These are phyloP conservation scores for Fusarium xylarioides DNA, from an alignment of 2,329 filamentous ascomycete genomes.

Conservation along the genomic window DNA sequence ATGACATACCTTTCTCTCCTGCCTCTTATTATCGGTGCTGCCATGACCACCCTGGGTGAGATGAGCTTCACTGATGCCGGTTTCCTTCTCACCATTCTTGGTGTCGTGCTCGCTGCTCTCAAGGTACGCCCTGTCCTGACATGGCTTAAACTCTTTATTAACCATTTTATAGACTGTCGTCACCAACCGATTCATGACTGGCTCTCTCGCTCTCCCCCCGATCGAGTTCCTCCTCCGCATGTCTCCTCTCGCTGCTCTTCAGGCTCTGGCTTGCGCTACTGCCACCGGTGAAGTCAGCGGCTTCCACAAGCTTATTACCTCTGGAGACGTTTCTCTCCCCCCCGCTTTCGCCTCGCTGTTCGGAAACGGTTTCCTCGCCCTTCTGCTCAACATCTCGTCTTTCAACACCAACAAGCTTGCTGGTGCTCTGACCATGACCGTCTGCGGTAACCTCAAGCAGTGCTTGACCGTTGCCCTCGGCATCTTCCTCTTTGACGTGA, in stretches of 20 bases:
- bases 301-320: constrained; percentile 50
- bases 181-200: constrained; percentile 72
- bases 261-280: constrained; percentile 62
- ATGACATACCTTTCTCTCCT: constrained; percentile 68
- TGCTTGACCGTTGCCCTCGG: constrained; percentile 64
- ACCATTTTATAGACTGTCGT: constrained; percentile 60
- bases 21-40: constrained; percentile 68
- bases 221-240: constrained; percentile 70
- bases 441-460: constrained; percentile 68
- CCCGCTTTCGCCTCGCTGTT: constrained; percentile 54
- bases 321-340: constrained; percentile 48
- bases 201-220: constrained; percentile 63
- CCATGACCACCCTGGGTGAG: constrained; percentile 68
- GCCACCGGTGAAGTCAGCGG: constrained; percentile 61
- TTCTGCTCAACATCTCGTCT: constrained; percentile 64
- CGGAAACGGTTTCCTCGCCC: constrained; percentile 63
- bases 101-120: constrained; percentile 62
- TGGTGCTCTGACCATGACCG: constrained; percentile 67
- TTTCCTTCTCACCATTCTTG: constrained; percentile 63
- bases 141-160: constrained; percentile 1
- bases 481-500: constrained; percentile 62
- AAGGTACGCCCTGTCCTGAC: constrained; percentile 54
- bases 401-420: constrained; percentile 67
- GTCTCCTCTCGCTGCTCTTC: constrained; percentile 67
- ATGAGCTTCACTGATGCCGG: constrained; percentile 69